These are phyloP conservation scores for Daldinia sp. DNA, from an alignment of 2,329 filamentous ascomycete genomes.

Conservation along the genomic window DNA sequence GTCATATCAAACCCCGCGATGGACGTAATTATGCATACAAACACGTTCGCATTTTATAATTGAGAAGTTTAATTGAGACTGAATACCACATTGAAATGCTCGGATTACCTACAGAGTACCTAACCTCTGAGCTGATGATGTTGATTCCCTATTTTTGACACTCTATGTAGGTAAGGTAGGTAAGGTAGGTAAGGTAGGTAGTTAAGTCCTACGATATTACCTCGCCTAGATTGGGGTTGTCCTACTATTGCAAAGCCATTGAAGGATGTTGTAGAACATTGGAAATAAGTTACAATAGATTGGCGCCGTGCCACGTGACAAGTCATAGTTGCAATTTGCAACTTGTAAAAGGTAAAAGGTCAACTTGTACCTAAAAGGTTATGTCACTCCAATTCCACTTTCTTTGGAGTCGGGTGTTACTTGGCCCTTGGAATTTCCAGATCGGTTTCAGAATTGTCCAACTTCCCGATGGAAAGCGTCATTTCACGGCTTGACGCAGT, in stretches of 20 bases:
- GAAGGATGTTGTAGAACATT: background rate
- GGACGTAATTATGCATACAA: background rate
- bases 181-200: no score
- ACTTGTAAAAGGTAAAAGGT: no score
- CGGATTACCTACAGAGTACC: background rate
- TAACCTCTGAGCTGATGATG: background rate
- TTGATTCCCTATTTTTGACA: background rate
- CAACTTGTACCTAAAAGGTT: no score
- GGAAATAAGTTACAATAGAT: background rate
- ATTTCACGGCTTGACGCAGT: conserved; percentile 16
- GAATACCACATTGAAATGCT: background rate
- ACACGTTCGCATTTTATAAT: background rate
- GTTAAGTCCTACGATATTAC: no score
- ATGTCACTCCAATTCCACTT: conserved; percentile 26
- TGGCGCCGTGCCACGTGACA: conserved; percentile 9
- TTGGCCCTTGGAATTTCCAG: conserved; percentile 11
- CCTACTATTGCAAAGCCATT: background rate
- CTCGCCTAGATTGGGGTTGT: background rate
- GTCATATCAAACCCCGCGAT: background rate
- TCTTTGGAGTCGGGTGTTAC: conserved; percentile 1
- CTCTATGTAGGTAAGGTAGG: no score
- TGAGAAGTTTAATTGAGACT: background rate
- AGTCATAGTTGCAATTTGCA: background rate
- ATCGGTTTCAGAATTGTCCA: conserved; percentile 22
- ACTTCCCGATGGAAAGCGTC: conserved; percentile 37